Evolutionary conservation across 345 rosid species (phyloP).

Genomic region (Eucalyptus decipiens): DNA sequence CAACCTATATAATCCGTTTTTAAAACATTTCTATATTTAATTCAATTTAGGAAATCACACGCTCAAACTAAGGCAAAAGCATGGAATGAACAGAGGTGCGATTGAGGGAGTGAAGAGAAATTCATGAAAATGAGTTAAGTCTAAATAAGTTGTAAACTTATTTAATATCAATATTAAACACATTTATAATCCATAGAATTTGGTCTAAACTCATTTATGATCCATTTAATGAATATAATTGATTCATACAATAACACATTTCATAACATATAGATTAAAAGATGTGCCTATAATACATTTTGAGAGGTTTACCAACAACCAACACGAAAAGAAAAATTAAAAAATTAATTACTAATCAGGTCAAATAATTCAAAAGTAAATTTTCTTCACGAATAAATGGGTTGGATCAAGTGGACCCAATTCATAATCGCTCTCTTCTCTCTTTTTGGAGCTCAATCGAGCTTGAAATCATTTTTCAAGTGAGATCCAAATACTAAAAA

Average conservation of each 20-base stretch:
- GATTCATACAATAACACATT: accelerated
- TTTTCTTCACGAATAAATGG: accelerated
- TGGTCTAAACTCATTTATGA: too few species aligned
- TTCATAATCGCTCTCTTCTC: too few species aligned
- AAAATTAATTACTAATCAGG: accelerated
- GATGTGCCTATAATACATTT: too few species aligned
- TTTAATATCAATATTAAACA: accelerated
- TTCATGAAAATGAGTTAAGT: accelerated
- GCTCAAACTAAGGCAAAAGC: too few species aligned
- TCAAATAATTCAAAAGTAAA: accelerated
- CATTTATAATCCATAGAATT: accelerated
- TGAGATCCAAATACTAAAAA: too few species aligned
- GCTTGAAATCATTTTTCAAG: too few species aligned
- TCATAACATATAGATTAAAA: too few species aligned
- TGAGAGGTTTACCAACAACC: accelerated
- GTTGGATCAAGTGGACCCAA: accelerated
- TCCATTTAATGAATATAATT: too few species aligned
- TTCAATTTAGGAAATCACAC: too few species aligned
- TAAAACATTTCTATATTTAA: too few species aligned
- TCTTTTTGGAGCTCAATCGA: too few species aligned
- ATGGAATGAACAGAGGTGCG: accelerated
- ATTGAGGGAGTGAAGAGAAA: accelerated
- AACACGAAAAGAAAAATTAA: accelerated
- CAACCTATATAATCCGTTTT: accelerated
- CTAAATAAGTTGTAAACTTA: too few species aligned